These are phyloP conservation scores for Urtica urens DNA, from an alignment of 306 rosid genomes.

Conservation along the genomic window DNA sequence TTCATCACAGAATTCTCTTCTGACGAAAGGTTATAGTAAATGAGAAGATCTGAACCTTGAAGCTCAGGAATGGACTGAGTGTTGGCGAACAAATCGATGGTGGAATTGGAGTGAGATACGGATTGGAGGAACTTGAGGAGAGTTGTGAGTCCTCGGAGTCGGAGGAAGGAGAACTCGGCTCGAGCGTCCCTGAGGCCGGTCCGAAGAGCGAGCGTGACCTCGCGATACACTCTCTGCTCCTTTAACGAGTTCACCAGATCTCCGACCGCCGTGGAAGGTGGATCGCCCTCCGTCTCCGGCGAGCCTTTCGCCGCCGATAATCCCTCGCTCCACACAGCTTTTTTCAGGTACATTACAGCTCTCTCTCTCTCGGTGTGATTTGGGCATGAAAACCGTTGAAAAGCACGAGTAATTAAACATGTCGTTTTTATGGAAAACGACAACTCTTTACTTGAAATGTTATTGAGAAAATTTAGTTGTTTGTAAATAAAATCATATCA, in stretches of 20 bases:
- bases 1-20: background rate
- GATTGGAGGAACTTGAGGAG: slow-evolving; percentile 79
- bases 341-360: slow-evolving; percentile 52
- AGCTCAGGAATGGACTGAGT: slow-evolving; percentile 64
- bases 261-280: slow-evolving; percentile 19
- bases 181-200: slow-evolving; percentile 67
- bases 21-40: background rate
- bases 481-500: no score
- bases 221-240: slow-evolving; percentile 57
- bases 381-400: background rate
- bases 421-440: background rate
- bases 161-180: slow-evolving; percentile 85
- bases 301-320: slow-evolving; percentile 16
- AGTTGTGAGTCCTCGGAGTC: slow-evolving; percentile 65
- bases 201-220: slow-evolving; percentile 71
- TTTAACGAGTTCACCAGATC: slow-evolving; percentile 56
- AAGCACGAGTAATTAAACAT: background rate
- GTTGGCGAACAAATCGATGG: slow-evolving; percentile 50
- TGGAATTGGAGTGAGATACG: slow-evolving; percentile 56
- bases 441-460: no score
- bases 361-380: background rate
- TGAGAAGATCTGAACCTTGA: slow-evolving; percentile 37
- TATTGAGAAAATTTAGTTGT: no score
- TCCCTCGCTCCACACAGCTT: slow-evolving; percentile 63
- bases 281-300: slow-evolving; percentile 21